phyloP scores from a whole-genome alignment of 108 stramenopile genomes.

The Nannochloropsis granulata region DNA sequence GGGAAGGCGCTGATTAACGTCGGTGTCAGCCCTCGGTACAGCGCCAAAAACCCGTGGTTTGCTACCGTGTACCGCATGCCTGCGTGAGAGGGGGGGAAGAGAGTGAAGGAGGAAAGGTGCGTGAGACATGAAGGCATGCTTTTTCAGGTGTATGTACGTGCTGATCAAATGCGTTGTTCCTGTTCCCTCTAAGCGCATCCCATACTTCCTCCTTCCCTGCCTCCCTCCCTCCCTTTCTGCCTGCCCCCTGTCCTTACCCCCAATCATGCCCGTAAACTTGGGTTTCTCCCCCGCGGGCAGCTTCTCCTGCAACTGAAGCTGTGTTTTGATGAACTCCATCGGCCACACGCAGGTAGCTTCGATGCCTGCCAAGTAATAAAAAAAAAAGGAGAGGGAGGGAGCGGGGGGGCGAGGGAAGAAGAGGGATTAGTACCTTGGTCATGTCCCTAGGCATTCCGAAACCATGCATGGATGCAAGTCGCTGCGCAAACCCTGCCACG shows the following conservation, averaged over 20 bases:
- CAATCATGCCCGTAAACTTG: conserved; percentile 33
- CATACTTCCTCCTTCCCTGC: conserved; percentile 32
- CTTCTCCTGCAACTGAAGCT: conserved; percentile 30
- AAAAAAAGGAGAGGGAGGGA: not conserved
- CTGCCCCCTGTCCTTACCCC: not conserved
- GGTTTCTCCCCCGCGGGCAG: conserved; percentile 35
- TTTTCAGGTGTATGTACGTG: conserved; percentile 29
- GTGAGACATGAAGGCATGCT: not conserved
- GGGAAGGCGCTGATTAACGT: conserved; percentile 60
- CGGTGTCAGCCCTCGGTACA: conserved; percentile 76
- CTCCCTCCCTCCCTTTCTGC: not conserved
- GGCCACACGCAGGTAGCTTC: conserved; percentile 64
- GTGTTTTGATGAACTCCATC: conserved; percentile 76
- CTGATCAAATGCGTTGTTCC: too few species aligned
- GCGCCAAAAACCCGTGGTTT: conserved; percentile 47
- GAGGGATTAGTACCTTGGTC: not conserved
- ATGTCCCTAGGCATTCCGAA: too few species aligned
- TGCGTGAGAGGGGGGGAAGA: not conserved
- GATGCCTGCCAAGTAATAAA: conserved; percentile 6
- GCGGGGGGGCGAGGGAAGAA: not conserved
- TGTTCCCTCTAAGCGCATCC: too few species aligned
- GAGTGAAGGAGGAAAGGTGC: not conserved
- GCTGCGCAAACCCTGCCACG: too few species aligned
- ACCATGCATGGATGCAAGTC: too few species aligned
- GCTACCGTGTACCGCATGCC: conserved; percentile 69